A percentile compares a stretch with the other conserved stretches of the same genome.
phyloP scores from a whole-genome alignment of 164 flowering plant species.

The Aristolochia contorta region DNA sequence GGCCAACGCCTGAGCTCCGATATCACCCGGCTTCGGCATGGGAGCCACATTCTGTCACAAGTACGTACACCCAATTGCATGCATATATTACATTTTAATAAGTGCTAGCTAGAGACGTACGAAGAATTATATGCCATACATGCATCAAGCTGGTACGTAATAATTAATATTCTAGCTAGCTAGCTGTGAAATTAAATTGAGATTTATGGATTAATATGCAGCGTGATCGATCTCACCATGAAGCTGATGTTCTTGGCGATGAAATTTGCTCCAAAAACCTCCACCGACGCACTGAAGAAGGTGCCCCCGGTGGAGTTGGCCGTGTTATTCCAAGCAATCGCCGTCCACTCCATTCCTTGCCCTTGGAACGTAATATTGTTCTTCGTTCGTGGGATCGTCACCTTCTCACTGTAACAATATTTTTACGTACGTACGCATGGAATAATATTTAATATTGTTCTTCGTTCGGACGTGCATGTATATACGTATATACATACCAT shows the following conservation, averaged over 20 bases:
- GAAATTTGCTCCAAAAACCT: slow-evolving; percentile 64
- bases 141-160: too few relatives aligned
- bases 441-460: too few relatives aligned
- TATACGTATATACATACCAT: too few relatives aligned
- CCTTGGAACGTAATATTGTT: slow-evolving; percentile 90
- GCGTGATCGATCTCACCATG: slow-evolving; percentile 44
- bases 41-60: slow-evolving; percentile 70
- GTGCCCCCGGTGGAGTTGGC: slow-evolving; percentile 79
- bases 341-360: slow-evolving; percentile 70
- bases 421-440: too few relatives aligned
- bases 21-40: slow-evolving; percentile 69
- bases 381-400: slow-evolving; percentile 51
- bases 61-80: too few relatives aligned
- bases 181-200: too few relatives aligned
- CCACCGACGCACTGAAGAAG: slow-evolving; percentile 70
- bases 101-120: too few relatives aligned
- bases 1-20: slow-evolving; percentile 90
- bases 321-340: slow-evolving; percentile 82
- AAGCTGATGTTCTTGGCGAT: slow-evolving; percentile 89
- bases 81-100: too few relatives aligned
- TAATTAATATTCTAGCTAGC: too few relatives aligned
- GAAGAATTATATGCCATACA: too few relatives aligned
- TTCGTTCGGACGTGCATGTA: too few relatives aligned
- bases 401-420: slow-evolving; percentile 56
- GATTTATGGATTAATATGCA: too few relatives aligned